phyloP scores from a whole-genome alignment of 2,329 filamentous ascomycete species.

The Ceratocystiopsis minuta region DNA sequence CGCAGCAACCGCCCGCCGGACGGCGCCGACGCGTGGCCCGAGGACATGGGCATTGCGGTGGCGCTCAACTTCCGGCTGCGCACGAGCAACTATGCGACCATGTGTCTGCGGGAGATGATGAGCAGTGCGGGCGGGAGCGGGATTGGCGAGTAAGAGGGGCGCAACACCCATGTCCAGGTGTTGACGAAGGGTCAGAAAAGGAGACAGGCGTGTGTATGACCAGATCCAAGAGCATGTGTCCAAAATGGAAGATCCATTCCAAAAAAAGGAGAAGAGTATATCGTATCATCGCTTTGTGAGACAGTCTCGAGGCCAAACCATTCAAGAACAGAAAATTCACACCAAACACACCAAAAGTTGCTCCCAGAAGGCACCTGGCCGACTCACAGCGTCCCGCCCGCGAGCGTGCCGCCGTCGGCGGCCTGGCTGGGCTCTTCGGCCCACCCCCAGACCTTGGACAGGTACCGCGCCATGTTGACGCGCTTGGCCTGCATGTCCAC shows the following conservation, averaged over 20 bases:
- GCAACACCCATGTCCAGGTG: no score
- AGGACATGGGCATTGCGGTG: slow-evolving; percentile 18
- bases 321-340: no score
- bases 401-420: slow-evolving; percentile 3
- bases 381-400: slow-evolving; percentile 2
- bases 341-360: no score
- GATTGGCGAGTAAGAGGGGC: no score
- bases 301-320: no score
- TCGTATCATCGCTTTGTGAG: no score
- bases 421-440: slow-evolving; percentile 23
- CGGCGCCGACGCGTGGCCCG: not conserved
- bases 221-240: no score
- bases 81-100: slow-evolving; percentile 20
- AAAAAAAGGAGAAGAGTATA: no score
- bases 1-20: slow-evolving; percentile 2
- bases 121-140: not conserved
- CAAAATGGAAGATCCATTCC: no score
- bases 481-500: slow-evolving; percentile 87
- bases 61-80: slow-evolving; percentile 19
- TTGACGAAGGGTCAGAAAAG: no score
- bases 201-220: no score
- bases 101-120: slow-evolving; percentile 20
- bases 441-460: slow-evolving; percentile 95
- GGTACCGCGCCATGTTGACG: slow-evolving; percentile 92
- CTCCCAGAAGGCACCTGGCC: no score